phyloP scores from a whole-genome alignment of 164 flowering plant species.

The Stephania japonica region DNA sequence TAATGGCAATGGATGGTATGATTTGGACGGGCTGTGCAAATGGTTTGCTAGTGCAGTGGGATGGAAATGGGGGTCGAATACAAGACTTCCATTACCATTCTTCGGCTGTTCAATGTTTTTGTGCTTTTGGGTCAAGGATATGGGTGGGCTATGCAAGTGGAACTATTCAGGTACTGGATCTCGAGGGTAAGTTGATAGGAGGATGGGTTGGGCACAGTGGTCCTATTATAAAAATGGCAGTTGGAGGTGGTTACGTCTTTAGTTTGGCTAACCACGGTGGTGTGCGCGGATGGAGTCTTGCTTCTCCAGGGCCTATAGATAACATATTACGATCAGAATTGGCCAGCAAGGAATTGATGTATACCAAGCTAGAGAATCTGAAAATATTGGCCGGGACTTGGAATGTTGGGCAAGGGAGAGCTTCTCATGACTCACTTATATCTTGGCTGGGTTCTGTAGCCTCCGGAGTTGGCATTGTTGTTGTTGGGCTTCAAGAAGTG shows the following conservation, averaged over 20 bases:
- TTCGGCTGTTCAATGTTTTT: constrained; percentile 63
- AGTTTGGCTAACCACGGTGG: constrained; percentile 96
- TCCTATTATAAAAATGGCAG: constrained; percentile 66
- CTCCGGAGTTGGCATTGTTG: constrained; percentile 76
- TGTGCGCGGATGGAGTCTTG: constrained; percentile 79
- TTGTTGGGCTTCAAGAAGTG: constrained; percentile 93
- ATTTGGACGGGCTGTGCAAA: constrained; percentile 85
- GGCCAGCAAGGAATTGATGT: constrained; percentile 47
- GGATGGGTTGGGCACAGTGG: constrained; percentile 87
- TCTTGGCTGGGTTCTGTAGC: constrained; percentile 80
- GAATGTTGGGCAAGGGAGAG: constrained; percentile 98
- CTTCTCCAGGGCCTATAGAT: constrained; percentile 86
- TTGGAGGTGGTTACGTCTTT: constrained; percentile 60
- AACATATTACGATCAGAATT: constrained; percentile 58
- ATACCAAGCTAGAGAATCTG: constrained; percentile 48
- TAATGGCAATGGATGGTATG: constrained; percentile 62
- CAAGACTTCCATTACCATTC: constrained; percentile 63
- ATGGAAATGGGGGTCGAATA: constrained; percentile 75
- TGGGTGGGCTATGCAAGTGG: constrained; percentile 93
- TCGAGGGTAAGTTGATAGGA: constrained; percentile 69
- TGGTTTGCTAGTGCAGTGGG: constrained; percentile 93
- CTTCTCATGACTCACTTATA: constrained; percentile 69
- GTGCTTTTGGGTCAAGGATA: constrained; percentile 61
- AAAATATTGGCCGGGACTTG: constrained; percentile 83
- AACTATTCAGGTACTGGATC: constrained; percentile 63